Percentiles rank a stretch among this genome's conserved stretches.
Conservation (phyloP, 257 asterid genomes). For the Mitragyna speciosa region DNA sequence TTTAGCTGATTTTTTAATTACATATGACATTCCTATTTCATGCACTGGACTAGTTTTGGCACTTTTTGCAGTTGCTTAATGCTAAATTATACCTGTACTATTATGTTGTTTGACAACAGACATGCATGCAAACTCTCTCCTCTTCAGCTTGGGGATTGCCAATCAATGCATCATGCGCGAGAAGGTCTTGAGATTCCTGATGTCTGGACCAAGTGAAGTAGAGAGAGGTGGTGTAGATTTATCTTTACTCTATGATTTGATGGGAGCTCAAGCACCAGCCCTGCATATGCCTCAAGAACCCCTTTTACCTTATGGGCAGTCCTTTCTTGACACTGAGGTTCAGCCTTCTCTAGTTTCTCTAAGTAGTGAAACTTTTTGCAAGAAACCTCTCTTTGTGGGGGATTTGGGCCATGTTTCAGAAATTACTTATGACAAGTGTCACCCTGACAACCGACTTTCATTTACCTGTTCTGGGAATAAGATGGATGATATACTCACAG, state of each 20-base stretch:
- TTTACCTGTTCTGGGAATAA: constrained; percentile 32
- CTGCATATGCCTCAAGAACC: constrained; percentile 40
- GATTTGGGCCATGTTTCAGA: constrained; percentile 30
- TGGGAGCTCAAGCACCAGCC: constrained; percentile 42
- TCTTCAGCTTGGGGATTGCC: constrained; percentile 57
- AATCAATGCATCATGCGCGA: constrained; percentile 59
- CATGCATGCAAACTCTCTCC: constrained; percentile 35
- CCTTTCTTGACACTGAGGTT: constrained; percentile 32
- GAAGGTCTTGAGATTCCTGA: constrained; percentile 54
- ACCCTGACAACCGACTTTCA: constrained; percentile 32
- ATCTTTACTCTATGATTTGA: constrained; percentile 41
- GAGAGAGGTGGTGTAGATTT: constrained; percentile 42
- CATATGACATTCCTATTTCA: background rate
- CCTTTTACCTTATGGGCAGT: constrained; percentile 25
- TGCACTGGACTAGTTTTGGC: constrained; percentile 10
- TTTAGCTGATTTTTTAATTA: background rate
- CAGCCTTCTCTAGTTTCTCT: constrained; percentile 53
- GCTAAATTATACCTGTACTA: constrained; percentile 3
- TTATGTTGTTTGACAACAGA: constrained; percentile 40
- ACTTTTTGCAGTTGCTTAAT: background rate
- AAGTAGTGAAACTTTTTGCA: constrained; percentile 43
- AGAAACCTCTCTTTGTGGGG: constrained; percentile 44
- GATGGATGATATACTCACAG: constrained; percentile 50
- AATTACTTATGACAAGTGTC: constrained; percentile 18
- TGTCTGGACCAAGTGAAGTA: constrained; percentile 52